phyloP scores from a whole-genome alignment of 805 yeast genomes.

The Sugiyamaella floridensis region DNA sequence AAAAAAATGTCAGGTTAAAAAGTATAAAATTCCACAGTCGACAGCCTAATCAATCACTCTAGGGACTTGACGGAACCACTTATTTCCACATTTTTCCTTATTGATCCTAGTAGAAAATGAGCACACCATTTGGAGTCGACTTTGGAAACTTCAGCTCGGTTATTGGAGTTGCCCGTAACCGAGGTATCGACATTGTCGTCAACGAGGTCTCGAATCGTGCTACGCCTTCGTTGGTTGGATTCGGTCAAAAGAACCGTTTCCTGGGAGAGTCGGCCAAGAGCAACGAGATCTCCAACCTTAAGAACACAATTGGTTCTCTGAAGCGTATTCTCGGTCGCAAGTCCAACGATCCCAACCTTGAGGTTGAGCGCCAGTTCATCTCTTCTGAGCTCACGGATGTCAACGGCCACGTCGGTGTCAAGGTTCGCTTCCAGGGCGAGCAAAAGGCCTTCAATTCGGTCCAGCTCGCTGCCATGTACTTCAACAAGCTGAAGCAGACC shows the following conservation, averaged over 20 bases:
- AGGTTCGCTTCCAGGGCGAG: constrained; percentile 78
- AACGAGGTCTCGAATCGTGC: constrained; percentile 97
- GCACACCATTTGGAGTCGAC: constrained; percentile 96
- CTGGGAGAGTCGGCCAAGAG: constrained; percentile 95
- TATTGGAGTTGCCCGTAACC: constrained; percentile 88
- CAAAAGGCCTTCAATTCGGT: constrained; percentile 74
- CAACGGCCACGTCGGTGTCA: constrained; percentile 70
- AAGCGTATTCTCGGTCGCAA: constrained; percentile 86
- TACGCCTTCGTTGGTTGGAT: constrained; percentile 89
- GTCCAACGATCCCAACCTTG: constrained; percentile 68
- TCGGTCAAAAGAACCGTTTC: constrained; percentile 80
- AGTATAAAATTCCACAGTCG: background rate
- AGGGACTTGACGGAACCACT: background rate
- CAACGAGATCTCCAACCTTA: constrained; percentile 92
- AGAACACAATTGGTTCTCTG: constrained; percentile 91
- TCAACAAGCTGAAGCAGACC: constrained; percentile 80
- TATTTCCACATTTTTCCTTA: background rate
- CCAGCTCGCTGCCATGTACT: constrained; percentile 91
- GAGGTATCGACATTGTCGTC: constrained; percentile 97
- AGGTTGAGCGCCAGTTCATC: constrained; percentile 64
- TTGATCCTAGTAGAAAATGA: constrained; percentile 43
- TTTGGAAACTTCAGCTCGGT: constrained; percentile 93
- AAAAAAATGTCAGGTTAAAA: background rate
- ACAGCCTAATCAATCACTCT: background rate
- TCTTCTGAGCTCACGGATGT: constrained; percentile 65